phyloP scores from a whole-genome alignment of 176 grass and related monocot genomes.

The Lolium multiflorum region DNA sequence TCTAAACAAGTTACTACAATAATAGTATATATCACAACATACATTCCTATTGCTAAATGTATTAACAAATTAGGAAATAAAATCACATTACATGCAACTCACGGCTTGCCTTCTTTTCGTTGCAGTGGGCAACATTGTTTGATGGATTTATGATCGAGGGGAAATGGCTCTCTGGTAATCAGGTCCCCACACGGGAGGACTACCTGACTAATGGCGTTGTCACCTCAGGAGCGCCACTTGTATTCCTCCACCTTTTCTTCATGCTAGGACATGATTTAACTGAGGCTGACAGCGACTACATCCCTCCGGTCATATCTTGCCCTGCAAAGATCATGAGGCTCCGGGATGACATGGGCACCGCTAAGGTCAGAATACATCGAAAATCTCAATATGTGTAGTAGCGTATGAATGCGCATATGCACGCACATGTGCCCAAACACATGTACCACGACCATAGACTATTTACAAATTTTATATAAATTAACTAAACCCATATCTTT shows the following conservation, averaged over 20 bases:
- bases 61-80: background rate
- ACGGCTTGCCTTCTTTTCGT: background rate
- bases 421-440: no score
- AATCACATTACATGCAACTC: background rate
- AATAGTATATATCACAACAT: background rate
- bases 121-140: constrained; percentile 65
- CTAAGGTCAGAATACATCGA: constrained; percentile 30
- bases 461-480: background rate
- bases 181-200: constrained; percentile 41
- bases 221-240: constrained; percentile 50
- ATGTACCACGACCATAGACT: background rate
- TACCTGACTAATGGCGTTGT: constrained; percentile 61
- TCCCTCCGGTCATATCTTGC: constrained; percentile 33
- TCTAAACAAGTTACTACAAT: background rate
- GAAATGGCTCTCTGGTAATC: constrained; percentile 54
- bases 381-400: background rate
- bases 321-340: constrained; percentile 67
- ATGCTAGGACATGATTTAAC: constrained; percentile 51
- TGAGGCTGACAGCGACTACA: background rate
- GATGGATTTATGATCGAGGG: constrained; percentile 73
- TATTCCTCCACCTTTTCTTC: constrained; percentile 11
- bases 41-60: background rate
- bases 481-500: background rate
- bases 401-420: no score
- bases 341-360: constrained; percentile 74